Evolutionary conservation across 2,329 filamentous ascomycete species (phyloP).

Genomic region (Botrytis squamosa): DNA sequence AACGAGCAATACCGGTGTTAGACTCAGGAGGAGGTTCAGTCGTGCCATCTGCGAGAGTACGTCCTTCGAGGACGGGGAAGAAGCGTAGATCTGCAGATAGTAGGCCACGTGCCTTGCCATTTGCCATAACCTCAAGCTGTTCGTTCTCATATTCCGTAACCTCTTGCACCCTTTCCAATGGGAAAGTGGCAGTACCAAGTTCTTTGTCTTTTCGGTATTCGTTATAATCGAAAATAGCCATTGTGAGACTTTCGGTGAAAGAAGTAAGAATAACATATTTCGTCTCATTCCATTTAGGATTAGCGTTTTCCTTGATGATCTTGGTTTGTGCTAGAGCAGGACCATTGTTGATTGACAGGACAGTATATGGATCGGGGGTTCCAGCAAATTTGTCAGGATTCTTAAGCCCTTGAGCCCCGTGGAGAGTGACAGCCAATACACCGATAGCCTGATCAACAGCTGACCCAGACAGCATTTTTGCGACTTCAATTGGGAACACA

Average conservation of each 20-base stretch:
- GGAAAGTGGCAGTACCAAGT: conserved; percentile 81
- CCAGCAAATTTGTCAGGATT: conserved; percentile 93
- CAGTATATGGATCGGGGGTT: conserved; percentile 85
- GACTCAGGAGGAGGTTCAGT: conserved; percentile 79
- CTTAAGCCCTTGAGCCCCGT: conserved; percentile 89
- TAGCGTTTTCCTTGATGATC: conserved; percentile 77
- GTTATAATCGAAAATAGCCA: conserved; percentile 89
- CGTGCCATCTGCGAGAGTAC: conserved; percentile 72
- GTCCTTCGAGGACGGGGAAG: conserved; percentile 83
- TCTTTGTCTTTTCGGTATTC: conserved; percentile 97
- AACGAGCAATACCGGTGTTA: conserved; percentile 90
- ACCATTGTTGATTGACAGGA: conserved; percentile 80
- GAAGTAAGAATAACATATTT: conserved; percentile 93
- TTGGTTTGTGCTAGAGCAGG: conserved; percentile 84
- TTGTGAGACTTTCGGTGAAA: conserved; percentile 80
- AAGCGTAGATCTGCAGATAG: conserved; percentile 83
- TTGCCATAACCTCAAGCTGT: conserved; percentile 77
- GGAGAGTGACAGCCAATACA: conserved; percentile 85
- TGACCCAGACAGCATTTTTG: conserved; percentile 94
- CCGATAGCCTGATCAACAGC: conserved; percentile 95
- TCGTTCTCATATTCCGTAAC: conserved; percentile 79
- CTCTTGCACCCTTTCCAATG: conserved; percentile 77
- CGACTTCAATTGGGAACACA: conserved; percentile 96
- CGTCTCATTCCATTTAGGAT: conserved; percentile 94
- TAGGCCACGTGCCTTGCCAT: conserved; percentile 79